A percentile compares a stretch with the other conserved stretches of the same genome.
Evolutionary conservation across 495 filamentous ascomycete species (phyloP).

Genomic region (Baudoinia panamericana): DNA sequence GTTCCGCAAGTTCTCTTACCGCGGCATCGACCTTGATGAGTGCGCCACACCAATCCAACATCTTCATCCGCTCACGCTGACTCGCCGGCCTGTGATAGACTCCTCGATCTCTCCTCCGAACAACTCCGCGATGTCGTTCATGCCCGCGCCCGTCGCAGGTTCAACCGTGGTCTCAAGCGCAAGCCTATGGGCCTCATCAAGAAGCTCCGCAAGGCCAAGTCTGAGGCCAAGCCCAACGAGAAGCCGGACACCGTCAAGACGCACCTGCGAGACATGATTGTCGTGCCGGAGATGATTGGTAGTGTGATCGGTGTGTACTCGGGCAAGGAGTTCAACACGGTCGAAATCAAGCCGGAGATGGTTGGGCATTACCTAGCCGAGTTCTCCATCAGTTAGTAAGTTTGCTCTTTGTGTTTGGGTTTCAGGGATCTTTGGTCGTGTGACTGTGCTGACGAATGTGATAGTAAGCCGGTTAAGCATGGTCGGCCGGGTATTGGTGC

Average conservation of each 20-base stretch:
- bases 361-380: slow-evolving; percentile 98
- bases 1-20: slow-evolving; percentile 99
- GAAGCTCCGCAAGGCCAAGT: slow-evolving; percentile 99
- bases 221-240: slow-evolving; percentile 99
- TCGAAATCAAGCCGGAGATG: slow-evolving; percentile 99
- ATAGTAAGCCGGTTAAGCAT: slow-evolving; percentile 99
- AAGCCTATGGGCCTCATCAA: slow-evolving; percentile 99
- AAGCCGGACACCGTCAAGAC: slow-evolving; percentile 98
- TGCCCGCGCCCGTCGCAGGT: slow-evolving; percentile 92
- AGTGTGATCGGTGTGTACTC: slow-evolving; percentile 97
- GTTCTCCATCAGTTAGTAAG: slow-evolving; percentile 99
- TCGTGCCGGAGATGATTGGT: slow-evolving; percentile 99
- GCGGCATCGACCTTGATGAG: slow-evolving; percentile 98
- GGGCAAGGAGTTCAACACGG: slow-evolving; percentile 99
- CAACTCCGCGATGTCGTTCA: slow-evolving; percentile 98
- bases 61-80: neutral
- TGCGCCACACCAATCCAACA: slow-evolving; percentile 37
- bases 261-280: slow-evolving; percentile 97
- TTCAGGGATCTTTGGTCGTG: neutral
- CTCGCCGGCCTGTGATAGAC: slow-evolving; percentile 36
- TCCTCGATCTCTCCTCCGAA: slow-evolving; percentile 96
- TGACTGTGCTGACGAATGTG: slow-evolving; percentile 4
- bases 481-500: slow-evolving; percentile 99
- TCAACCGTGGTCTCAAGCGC: slow-evolving; percentile 99
- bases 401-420: slow-evolving; percentile 21